Conservation (phyloP, 2,329 filamentous ascomycete species). For the Pseudogymnoascus sp. region DNA sequence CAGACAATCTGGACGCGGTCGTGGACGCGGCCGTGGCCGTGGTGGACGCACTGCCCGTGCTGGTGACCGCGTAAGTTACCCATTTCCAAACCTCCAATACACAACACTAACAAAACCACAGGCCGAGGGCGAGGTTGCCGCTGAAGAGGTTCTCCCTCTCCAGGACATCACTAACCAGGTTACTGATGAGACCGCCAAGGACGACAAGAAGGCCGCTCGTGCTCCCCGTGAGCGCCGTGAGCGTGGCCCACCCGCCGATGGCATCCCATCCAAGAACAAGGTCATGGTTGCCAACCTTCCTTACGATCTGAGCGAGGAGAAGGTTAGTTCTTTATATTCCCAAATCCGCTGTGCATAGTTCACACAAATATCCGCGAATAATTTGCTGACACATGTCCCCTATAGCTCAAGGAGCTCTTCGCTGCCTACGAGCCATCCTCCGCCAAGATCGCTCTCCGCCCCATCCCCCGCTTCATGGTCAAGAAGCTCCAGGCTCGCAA, state of each 20-base stretch:
- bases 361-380: no score
- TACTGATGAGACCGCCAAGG: slow-evolving; percentile 42
- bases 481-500: slow-evolving; percentile 99
- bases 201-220: slow-evolving; percentile 29
- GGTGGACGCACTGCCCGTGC: slow-evolving; percentile 56
- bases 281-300: slow-evolving; percentile 99
- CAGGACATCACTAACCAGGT: slow-evolving; percentile 53
- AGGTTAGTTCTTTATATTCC: slow-evolving; percentile 48
- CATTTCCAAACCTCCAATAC: not conserved
- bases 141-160: slow-evolving; percentile 48
- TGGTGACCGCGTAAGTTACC: slow-evolving; percentile 55
- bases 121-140: slow-evolving; percentile 27
- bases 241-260: slow-evolving; percentile 93
- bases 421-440: slow-evolving; percentile 82
- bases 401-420: slow-evolving; percentile 94
- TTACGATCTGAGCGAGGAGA: slow-evolving; percentile 95
- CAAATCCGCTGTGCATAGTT: not conserved
- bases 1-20: slow-evolving; percentile 54
- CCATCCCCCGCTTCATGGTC: slow-evolving; percentile 99
- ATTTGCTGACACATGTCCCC: slow-evolving; percentile 12
- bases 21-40: slow-evolving; percentile 58
- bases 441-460: slow-evolving; percentile 96
- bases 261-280: slow-evolving; percentile 98
- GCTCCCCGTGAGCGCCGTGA: slow-evolving; percentile 57
- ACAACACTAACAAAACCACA: not conserved